Evolutionary conservation across 768 basidiomycete species (phyloP), one percentile per base, ranked within the genome.

Genomic region (Leccinum imitatum): DNA sequence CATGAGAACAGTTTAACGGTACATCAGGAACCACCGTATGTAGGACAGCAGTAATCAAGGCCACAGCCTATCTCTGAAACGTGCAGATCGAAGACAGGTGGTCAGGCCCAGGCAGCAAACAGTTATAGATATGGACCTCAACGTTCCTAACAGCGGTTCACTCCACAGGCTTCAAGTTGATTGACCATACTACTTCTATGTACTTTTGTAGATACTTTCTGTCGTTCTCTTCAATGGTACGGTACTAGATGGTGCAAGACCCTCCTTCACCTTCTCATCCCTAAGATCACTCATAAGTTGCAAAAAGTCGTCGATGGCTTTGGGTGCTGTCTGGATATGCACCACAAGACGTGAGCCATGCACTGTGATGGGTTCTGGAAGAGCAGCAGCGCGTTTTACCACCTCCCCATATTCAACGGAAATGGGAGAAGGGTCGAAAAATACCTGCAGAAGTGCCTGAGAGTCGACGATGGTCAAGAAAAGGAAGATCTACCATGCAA

Each of bases 241-340:
- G 6, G 8, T 1, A 50, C 5, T 30, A 30, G 54, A 61, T 4
- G 56, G 59, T 27, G 56, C 56, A 8, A 61, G 85, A 4, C 86
- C 88, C 30, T 81, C 81, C 19, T 78, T 75, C 65, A 76, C 78
- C 77, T 89, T 91, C 73, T 91, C 89, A 57, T 86, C 81, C 17
- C 84, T 86, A 62, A 98, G 78, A 50, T 78, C 70, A 25, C 74
- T 73, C 3, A 98, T 75, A 37, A 93, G 62, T 3, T 67, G 70
- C 39, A 98, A 73, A 62, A 98, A 82, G 63, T 96, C 93, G 50
- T 92, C 83, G n/a, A 97, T 80, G 2, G 94, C 91, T 57, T 83
- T 72, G 15, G 84, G 82, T 0, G 85, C 79, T 1, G 91, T 95
- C 72, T 98, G 95, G 61, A 94, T 84, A 70, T 98, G 96, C 3